A percentile compares a stretch with the other conserved stretches of the same genome.
Evolutionary conservation across 495 filamentous ascomycete species (phyloP).

Genomic region (Neurospora sp.): DNA sequence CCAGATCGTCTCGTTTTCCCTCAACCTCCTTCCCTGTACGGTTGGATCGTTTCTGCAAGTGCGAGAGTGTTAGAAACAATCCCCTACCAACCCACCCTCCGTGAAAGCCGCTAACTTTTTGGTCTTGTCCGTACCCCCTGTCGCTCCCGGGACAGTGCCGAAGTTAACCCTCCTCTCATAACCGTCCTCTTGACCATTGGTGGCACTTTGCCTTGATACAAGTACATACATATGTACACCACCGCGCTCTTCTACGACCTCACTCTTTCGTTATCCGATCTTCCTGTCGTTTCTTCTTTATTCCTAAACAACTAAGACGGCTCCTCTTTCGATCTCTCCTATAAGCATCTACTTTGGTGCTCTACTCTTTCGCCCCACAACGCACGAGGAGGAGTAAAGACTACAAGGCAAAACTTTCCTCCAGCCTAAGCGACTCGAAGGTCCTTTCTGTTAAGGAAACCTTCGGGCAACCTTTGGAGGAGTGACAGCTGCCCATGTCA

Average conservation of each 20-base stretch:
- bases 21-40: conserved; percentile 44
- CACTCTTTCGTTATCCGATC: conserved; percentile 31
- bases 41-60: conserved; percentile 40
- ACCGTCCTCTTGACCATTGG: conserved; percentile 35
- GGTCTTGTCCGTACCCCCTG: conserved; percentile 29
- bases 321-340: background rate
- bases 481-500: conserved; percentile 41
- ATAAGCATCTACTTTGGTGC: background rate
- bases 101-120: conserved; percentile 32
- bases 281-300: conserved; percentile 16
- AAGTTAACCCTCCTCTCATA: conserved; percentile 31
- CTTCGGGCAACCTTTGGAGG: conserved; percentile 9
- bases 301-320: background rate
- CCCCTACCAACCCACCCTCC: conserved; percentile 29
- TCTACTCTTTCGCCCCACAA: background rate
- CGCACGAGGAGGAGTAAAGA: background rate
- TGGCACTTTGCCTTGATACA: conserved; percentile 36
- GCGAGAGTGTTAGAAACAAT: conserved; percentile 32
- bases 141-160: conserved; percentile 37
- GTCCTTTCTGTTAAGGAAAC: conserved; percentile 9
- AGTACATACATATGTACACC: conserved; percentile 33
- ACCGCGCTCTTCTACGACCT: conserved; percentile 21
- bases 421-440: background rate
- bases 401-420: background rate
- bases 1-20: conserved; percentile 36